phyloP scores from a whole-genome alignment of 768 basidiomycete genomes.

The Suillus tomentosus region DNA sequence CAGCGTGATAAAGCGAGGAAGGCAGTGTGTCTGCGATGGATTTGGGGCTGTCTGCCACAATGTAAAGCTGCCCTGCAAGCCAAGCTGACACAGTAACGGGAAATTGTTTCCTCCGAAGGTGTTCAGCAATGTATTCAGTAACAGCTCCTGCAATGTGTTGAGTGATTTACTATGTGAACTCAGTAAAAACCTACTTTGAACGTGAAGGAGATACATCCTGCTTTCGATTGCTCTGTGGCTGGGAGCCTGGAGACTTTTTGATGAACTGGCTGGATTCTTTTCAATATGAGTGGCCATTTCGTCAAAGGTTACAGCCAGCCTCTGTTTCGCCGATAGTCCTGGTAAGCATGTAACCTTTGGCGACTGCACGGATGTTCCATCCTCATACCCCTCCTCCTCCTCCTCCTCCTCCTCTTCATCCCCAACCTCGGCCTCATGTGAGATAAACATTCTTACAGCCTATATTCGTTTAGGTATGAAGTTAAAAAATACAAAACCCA shows the following conservation, averaged over 20 bases:
- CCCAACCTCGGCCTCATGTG: no score
- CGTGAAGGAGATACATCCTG: no score
- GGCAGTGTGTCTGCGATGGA: background rate
- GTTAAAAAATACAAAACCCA: no score
- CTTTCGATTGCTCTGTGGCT: no score
- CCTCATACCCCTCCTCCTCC: no score
- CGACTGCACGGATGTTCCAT: no score
- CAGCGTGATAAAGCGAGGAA: background rate
- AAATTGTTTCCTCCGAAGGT: background rate
- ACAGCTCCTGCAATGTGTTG: slow-evolving; percentile 5
- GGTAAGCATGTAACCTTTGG: background rate
- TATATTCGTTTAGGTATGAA: no score
- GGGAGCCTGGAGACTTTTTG: background rate
- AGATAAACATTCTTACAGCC: no score
- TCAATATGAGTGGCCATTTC: background rate
- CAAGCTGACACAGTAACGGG: background rate
- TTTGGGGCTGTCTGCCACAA: background rate
- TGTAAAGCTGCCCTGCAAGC: background rate
- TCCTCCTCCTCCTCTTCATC: no score
- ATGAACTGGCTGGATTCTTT: background rate
- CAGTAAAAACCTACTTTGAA: no score
- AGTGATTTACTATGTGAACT: background rate
- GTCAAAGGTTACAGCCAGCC: background rate
- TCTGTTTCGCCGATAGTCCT: background rate
- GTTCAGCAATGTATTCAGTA: background rate